These are phyloP conservation scores for Lecanosticta acicola DNA, from an alignment of 2,329 filamentous ascomycete species.

Conservation along the genomic window DNA sequence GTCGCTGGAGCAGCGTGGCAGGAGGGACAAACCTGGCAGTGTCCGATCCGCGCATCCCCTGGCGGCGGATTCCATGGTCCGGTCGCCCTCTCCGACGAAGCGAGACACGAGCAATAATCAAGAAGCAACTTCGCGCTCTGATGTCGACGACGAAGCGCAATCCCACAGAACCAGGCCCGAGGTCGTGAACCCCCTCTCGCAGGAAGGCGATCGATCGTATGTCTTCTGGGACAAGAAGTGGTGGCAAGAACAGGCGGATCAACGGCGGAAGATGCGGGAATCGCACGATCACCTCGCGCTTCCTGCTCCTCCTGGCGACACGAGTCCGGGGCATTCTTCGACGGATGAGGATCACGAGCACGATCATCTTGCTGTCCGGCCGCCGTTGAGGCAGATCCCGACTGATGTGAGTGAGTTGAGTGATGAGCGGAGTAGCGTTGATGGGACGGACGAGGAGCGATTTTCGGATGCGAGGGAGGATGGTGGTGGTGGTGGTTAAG, in stretches of 20 bases:
- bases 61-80: conserved; percentile 14
- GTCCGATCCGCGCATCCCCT: conserved; percentile 14
- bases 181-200: conserved; percentile 23
- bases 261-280: conserved; percentile 14
- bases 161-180: conserved; percentile 9
- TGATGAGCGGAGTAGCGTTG: conserved; percentile 47
- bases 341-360: conserved; percentile 8
- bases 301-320: too few relatives aligned
- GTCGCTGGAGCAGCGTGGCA: conserved; percentile 25
- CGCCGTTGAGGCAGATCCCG: conserved; percentile 32
- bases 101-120: conserved; percentile 2
- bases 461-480: conserved; percentile 40
- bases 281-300: conserved; percentile 6
- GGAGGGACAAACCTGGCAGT: conserved; percentile 7
- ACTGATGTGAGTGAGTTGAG: conserved; percentile 54
- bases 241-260: conserved; percentile 23
- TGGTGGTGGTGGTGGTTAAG: too few relatives aligned
- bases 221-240: conserved; percentile 47
- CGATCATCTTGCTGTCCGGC: conserved; percentile 21
- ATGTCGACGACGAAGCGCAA: too few relatives aligned
- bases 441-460: conserved; percentile 40
- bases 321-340: too few relatives aligned
- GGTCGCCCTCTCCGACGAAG: conserved; percentile 15
- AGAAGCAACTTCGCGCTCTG: conserved; percentile 8
- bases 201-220: conserved; percentile 48